Base-by-base conservation (phyloP, 208 protist genomes). In the Kentomonas sorsogonicus region DNA sequence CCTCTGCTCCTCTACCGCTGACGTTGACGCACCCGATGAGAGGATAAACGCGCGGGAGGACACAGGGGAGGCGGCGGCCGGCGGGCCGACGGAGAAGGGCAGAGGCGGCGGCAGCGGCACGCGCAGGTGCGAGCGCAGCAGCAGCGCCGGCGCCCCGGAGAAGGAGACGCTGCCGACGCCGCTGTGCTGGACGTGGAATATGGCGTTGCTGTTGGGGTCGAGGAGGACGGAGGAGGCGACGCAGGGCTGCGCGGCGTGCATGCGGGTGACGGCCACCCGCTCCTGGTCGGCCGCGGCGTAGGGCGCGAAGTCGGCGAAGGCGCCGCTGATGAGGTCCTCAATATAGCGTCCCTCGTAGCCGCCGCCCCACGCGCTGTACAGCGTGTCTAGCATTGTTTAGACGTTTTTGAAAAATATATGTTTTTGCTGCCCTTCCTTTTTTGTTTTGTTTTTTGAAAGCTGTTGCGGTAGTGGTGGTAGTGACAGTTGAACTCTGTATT, bases 211-310 rank as follows among this genome's bases (percentile, higher is more conserved):
- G 31, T 45, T 60, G 0, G 89, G 78, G 41, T 89, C 80, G 39
- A 77, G 45, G 3, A 69, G 53, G 36, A 86, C 45, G 16, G 60
- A 50, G 5, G 78, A 53, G 7, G 63, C 61, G 0, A 57, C 72
- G 26, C 51, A 31, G 22, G 33, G 7, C 29, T 33, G 34, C 10
- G 50, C 53, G 27, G 48, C 54, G n/a, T 77, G 51, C 18, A 75
- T 74, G n/a, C 74, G 70, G 10, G 62, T 65, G 46, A 90, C 25
- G 33, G 77, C 64, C 11, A 85, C 25, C 27, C 77, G 77, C 53
- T 82, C 77, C 44, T 86, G 74, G 29, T 93, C 86, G 3, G 86
- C 86, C 4, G 77, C 79, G 9, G 77, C 86, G 63, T 90, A 93
- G 3, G 86, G 86, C 1, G 86, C 77, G 55, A 93, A 90, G 64